Evolutionary conservation across 345 rosid species (phyloP).

Genomic region (Gossypium rotundifolium): DNA sequence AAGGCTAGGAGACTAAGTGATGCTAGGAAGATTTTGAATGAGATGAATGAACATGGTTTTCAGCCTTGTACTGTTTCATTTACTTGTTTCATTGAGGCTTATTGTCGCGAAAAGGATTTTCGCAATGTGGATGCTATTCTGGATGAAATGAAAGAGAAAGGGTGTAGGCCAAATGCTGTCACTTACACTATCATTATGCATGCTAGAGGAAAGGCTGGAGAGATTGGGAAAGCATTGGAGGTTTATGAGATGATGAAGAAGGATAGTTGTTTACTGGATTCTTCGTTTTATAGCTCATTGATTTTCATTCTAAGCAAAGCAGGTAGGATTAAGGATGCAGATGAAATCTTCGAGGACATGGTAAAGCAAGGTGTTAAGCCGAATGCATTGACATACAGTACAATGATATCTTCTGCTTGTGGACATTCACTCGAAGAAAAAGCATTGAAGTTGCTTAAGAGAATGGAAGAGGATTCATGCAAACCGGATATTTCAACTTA

Average conservation of each 20-base stretch:
- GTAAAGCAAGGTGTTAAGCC: constrained; percentile 48
- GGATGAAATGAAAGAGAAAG: constrained; percentile 59
- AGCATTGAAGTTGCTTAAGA: constrained; percentile 52
- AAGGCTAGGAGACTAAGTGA: constrained; percentile 54
- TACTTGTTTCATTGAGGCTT: constrained; percentile 62
- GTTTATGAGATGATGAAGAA: constrained; percentile 70
- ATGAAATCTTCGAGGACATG: constrained; percentile 76
- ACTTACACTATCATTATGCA: constrained; percentile 69
- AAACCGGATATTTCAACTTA: constrained; percentile 55
- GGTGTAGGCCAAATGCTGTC: constrained; percentile 50
- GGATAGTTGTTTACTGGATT: constrained; percentile 55
- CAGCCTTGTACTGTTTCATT: constrained; percentile 54
- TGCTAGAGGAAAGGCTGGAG: constrained; percentile 65
- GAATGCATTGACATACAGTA: constrained; percentile 44
- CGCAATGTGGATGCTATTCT: constrained; percentile 47
- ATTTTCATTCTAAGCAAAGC: constrained; percentile 53
- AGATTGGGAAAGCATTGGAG: constrained; percentile 53
- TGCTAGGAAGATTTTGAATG: constrained; percentile 47
- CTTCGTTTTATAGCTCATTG: constrained; percentile 60
- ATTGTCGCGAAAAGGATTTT: constrained; percentile 64
- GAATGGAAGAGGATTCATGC: constrained; percentile 61
- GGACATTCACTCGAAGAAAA: constrained; percentile 47
- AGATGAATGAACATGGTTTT: constrained; percentile 48
- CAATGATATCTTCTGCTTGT: constrained; percentile 59
- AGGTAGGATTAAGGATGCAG: constrained; percentile 65